phyloP scores from a whole-genome alignment of 169 alveolate species.

The Ichthyophthirius multifiliis region DNA sequence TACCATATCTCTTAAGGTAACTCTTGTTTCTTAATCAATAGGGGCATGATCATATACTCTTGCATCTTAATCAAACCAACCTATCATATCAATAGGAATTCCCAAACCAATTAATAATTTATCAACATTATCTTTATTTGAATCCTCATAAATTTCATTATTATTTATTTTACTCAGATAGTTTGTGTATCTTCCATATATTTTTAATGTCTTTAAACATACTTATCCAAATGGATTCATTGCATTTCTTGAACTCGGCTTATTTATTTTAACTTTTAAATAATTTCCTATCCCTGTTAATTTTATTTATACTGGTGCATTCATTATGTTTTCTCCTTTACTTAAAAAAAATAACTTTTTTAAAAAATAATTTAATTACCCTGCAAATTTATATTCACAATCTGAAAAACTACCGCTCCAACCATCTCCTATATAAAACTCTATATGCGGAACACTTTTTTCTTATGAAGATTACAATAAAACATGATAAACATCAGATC shows the following conservation, averaged over 20 bases:
- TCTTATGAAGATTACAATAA: conserved; percentile 66
- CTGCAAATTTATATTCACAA: conserved; percentile 72
- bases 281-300: conserved; percentile 76
- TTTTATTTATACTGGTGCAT: conserved; percentile 46
- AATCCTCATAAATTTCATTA: conserved; percentile 53
- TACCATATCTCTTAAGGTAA: conserved; percentile 75
- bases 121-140: conserved; percentile 73
- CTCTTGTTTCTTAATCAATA: conserved; percentile 83
- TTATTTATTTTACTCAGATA: conserved; percentile 58
- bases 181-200: conserved; percentile 77
- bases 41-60: conserved; percentile 79
- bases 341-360: conserved; percentile 15
- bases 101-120: conserved; percentile 79
- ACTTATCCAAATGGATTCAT: conserved; percentile 80
- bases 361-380: conserved; percentile 32
- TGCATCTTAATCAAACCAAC: conserved; percentile 77
- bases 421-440: conserved; percentile 85
- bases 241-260: conserved; percentile 60
- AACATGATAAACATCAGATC: conserved; percentile 74
- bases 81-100: conserved; percentile 73
- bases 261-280: conserved; percentile 64
- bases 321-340: conserved; percentile 27
- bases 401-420: conserved; percentile 75
- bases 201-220: conserved; percentile 60
- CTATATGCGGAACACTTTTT: conserved; percentile 75